phyloP scores from a whole-genome alignment of 2,329 filamentous ascomycete species.

The Ustilaginoidea virens region DNA sequence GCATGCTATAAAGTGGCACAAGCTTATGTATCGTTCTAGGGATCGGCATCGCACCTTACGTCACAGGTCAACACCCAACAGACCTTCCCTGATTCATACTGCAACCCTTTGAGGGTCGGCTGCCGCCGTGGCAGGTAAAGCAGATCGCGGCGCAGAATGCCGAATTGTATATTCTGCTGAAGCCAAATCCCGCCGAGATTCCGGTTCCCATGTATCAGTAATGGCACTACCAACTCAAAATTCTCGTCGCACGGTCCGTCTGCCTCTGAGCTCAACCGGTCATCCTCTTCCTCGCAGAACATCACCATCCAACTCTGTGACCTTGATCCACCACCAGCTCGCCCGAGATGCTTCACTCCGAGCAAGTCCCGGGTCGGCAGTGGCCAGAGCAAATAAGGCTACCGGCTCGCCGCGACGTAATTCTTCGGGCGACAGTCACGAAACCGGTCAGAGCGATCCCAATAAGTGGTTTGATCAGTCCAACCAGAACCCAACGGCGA shows the following conservation, averaged over 20 bases:
- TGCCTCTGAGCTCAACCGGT: conserved; percentile 14
- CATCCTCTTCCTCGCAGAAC: conserved; percentile 29
- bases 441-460: conserved; percentile 32
- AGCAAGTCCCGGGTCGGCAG: conserved; percentile 12
- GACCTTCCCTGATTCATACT: too few species aligned
- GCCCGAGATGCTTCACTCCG: conserved; percentile 24
- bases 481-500: conserved; percentile 31
- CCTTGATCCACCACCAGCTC: conserved; percentile 29
- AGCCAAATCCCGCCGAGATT: neutral
- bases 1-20: too few species aligned
- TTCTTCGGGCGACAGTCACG: conserved; percentile 34
- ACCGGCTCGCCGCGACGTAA: conserved; percentile 17
- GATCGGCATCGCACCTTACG: too few species aligned
- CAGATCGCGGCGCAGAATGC: neutral
- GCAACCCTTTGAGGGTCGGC: too few species aligned
- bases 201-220: conserved; percentile 6
- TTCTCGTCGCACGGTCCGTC: conserved; percentile 11
- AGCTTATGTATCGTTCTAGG: too few species aligned
- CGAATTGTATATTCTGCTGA: neutral
- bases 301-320: conserved; percentile 30
- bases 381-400: conserved; percentile 6
- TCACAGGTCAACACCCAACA: too few species aligned
- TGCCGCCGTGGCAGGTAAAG: neutral
- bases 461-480: conserved; percentile 39
- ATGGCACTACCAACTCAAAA: conserved; percentile 16